A percentile compares a stretch with the other conserved stretches of the same genome.
These are phyloP conservation scores for Austropuccinia psidii DNA, from an alignment of 1,284 basidiomycete species.

Conservation along the genomic window DNA sequence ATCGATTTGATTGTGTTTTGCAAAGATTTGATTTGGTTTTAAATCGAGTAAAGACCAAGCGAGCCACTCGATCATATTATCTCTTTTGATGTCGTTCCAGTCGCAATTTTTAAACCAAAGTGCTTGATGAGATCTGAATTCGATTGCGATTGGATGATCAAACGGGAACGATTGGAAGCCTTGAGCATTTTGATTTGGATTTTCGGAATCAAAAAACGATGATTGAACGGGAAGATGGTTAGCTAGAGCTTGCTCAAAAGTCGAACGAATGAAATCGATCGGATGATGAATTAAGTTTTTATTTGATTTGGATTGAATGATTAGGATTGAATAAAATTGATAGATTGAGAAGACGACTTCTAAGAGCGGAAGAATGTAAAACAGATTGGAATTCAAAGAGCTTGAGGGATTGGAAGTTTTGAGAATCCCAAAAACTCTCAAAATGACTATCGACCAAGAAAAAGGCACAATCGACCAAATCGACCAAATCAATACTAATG, in stretches of 20 bases:
- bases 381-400: background rate
- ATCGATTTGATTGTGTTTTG: constrained; percentile 37
- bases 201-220: background rate
- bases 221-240: background rate
- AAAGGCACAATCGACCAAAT: constrained; percentile 14
- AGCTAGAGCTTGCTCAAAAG: background rate
- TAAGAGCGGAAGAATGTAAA: background rate
- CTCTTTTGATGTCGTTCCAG: constrained; percentile 34
- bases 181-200: background rate
- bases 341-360: constrained; percentile 35
- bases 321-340: background rate
- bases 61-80: constrained; percentile 45
- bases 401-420: background rate
- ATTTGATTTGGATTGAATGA: background rate
- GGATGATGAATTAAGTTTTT: background rate
- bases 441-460: constrained; percentile 6
- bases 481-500: background rate
- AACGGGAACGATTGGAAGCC: background rate
- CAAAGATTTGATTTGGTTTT: constrained; percentile 41
- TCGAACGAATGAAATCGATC: background rate
- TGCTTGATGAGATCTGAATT: constrained; percentile 14
- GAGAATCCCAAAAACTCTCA: background rate
- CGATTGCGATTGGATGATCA: constrained; percentile 11
- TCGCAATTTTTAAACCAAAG: constrained; percentile 30
- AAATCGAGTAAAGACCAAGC: constrained; percentile 44